Base-by-base conservation (phyloP, 768 basidiomycete genomes). In the Russula olivacea region DNA sequence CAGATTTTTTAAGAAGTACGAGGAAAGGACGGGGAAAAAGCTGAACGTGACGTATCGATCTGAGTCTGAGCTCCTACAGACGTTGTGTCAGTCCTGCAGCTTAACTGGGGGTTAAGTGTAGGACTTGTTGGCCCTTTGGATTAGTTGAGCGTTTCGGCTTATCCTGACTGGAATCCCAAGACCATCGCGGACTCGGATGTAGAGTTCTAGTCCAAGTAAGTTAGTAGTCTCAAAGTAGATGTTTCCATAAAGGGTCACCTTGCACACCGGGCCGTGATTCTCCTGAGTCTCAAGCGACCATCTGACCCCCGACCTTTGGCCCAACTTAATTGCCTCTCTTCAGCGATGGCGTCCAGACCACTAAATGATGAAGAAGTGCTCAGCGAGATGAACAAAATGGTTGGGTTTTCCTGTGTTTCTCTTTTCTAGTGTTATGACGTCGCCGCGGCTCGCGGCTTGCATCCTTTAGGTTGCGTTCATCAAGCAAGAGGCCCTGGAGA, bases 321-420 rank as follows among this genome's bases (percentile, higher is more conserved):
- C 10, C 34, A 34, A 34, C 34, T 11, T 11, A 34, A 11, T 34
- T 34, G 34, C 38, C 38, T 38, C 14, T 17, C 5, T 51, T 36
- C n/a, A 8, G 25, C 45, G 17, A 94, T 86, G 85, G 78, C 90
- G 66, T 82, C 86, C 51, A 80, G 91, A 68, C 82, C 93, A 28
- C 77, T 96, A 62, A 94, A 93, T 72, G 96, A 98, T 68, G 92
- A 94, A 69, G 96, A 98, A 76, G 95, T 98, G 21, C 80, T 93
- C 70, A 89, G 78, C 71, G 96, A 98, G 81, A 93, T 98, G 91
- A 95, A 93, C 79, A 98, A 98, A 85, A 98, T 98, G 96, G 96
- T 94, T 60, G 41, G 51, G 40, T 53, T 30, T 25, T 36, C 19
- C 11, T 1, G 8, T 43, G 3, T 58, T 6, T 58, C 81, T 73